Percentiles rank a stretch among this genome's conserved stretches.
Conservation (phyloP, 352 stramenopile species). For the Blastocystis sp. region DNA sequence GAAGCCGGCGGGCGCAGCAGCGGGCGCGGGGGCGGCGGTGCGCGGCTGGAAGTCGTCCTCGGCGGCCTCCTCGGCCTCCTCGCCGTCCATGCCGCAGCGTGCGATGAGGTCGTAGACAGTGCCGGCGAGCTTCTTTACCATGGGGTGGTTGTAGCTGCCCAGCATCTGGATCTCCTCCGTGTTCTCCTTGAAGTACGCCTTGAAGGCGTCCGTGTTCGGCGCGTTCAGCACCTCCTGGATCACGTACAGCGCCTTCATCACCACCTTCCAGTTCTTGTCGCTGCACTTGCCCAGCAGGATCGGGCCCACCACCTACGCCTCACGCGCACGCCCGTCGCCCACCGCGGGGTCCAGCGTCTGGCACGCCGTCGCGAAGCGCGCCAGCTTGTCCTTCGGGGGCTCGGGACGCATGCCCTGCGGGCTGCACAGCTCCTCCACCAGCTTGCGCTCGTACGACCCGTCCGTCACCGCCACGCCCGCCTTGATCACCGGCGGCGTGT, state of each 20-base stretch:
- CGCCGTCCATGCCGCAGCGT: background rate
- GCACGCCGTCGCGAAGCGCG: constrained; percentile 43
- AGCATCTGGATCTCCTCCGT: constrained; percentile 63
- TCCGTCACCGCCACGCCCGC: constrained; percentile 54
- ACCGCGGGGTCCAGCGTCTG: constrained; percentile 52
- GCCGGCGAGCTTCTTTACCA: constrained; percentile 62
- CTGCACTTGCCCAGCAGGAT: constrained; percentile 57
- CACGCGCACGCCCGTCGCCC: too few species aligned
- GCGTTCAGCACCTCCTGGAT: constrained; percentile 62
- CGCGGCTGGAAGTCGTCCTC: background rate
- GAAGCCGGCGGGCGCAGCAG: constrained; percentile 8
- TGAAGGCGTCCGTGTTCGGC: constrained; percentile 58
- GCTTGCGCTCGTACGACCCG: constrained; percentile 62
- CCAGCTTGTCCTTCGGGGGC: constrained; percentile 67
- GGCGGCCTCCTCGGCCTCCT: background rate
- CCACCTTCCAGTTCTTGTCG: constrained; percentile 70
- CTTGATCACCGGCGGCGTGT: constrained; percentile 48
- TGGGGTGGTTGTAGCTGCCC: constrained; percentile 55
- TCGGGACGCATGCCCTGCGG: constrained; percentile 64
- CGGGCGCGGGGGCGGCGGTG: background rate
- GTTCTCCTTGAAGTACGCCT: constrained; percentile 65
- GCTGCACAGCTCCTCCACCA: constrained; percentile 67
- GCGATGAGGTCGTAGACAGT: constrained; percentile 28
- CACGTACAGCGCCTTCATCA: constrained; percentile 66
- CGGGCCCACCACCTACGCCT: constrained; percentile 52